Conservation (phyloP, 2,329 filamentous ascomycete species). For the Claviceps africana region DNA sequence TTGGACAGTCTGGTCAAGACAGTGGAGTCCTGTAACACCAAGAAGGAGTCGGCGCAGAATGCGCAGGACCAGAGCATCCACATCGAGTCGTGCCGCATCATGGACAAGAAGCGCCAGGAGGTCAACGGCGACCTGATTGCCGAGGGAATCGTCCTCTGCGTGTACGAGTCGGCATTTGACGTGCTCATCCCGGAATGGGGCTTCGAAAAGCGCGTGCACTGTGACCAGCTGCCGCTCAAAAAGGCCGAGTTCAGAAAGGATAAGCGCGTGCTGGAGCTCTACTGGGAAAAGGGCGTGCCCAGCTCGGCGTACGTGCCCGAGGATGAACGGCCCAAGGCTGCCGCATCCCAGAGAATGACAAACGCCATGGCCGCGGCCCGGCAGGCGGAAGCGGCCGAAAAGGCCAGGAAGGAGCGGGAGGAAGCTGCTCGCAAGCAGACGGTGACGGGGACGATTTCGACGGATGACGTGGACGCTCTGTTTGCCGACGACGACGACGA, state of each 20-base stretch:
- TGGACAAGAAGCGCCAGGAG: conserved; percentile 83
- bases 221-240: conserved; percentile 91
- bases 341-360: conserved; percentile 55
- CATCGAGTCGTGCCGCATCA: conserved; percentile 89
- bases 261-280: conserved; percentile 83
- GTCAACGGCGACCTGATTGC: conserved; percentile 83
- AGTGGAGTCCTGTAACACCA: conserved; percentile 91
- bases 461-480: conserved; percentile 84
- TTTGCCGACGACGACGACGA: conserved; percentile 85
- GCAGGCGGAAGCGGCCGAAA: conserved; percentile 70
- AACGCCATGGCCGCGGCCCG: conserved; percentile 64
- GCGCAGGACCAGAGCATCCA: conserved; percentile 98
- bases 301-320: conserved; percentile 94
- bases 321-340: conserved; percentile 84
- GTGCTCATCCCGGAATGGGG: conserved; percentile 96
- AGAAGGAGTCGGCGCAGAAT: conserved; percentile 95
- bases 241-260: conserved; percentile 99
- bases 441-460: conserved; percentile 85
- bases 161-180: conserved; percentile 97
- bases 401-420: conserved; percentile 72
- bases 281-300: conserved; percentile 98
- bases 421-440: conserved; percentile 87
- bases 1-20: conserved; percentile 80
- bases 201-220: conserved; percentile 98
- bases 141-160: conserved; percentile 89